Evolutionary conservation across 1,284 basidiomycete species (phyloP).

Genomic region (Leccinum fuscescens): DNA sequence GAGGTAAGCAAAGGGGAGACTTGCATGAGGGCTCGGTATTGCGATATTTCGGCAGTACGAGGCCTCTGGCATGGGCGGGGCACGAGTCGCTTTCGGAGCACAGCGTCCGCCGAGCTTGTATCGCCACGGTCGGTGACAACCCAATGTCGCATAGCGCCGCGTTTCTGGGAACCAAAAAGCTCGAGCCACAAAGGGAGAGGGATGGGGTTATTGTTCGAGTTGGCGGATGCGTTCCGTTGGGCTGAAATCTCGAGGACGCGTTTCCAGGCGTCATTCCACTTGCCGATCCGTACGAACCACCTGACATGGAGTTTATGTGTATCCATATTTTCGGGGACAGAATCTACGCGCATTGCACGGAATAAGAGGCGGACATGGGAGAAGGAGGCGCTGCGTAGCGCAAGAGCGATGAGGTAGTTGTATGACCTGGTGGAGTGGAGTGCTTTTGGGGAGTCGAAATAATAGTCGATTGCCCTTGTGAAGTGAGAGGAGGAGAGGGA

Average conservation of each 20-base stretch:
- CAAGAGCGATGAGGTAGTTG: slow-evolving; percentile 50
- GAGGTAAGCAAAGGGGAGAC: slow-evolving; percentile 31
- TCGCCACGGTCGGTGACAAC: neutral
- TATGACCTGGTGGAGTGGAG: slow-evolving; percentile 51
- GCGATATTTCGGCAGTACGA: slow-evolving; percentile 14
- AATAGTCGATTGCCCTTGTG: slow-evolving; percentile 47
- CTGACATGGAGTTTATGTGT: slow-evolving; percentile 50
- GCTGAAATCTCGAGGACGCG: slow-evolving; percentile 27
- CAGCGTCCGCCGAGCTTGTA: neutral
- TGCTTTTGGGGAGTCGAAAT: slow-evolving; percentile 38
- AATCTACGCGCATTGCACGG: slow-evolving; percentile 38
- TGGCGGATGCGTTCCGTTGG: neutral
- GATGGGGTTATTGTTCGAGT: slow-evolving; percentile 16
- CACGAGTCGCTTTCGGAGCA: slow-evolving; percentile 17
- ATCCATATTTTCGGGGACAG: slow-evolving; percentile 39
- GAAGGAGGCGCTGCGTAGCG: slow-evolving; percentile 43
- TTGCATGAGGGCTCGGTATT: slow-evolving; percentile 31
- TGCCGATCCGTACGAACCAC: slow-evolving; percentile 46
- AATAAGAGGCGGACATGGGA: slow-evolving; percentile 44
- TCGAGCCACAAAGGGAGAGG: slow-evolving; percentile 54
- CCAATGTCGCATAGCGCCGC: slow-evolving; percentile 32
- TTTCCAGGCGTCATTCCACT: slow-evolving; percentile 51
- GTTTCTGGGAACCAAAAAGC: slow-evolving; percentile 43
- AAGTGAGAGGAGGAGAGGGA: slow-evolving; percentile 34
- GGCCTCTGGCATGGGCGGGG: slow-evolving; percentile 16